Evolutionary conservation across 2,329 filamentous ascomycete genomes (phyloP), one percentile per base, ranked within the genome.

Genomic region (Pseudocercospora crystallina): DNA sequence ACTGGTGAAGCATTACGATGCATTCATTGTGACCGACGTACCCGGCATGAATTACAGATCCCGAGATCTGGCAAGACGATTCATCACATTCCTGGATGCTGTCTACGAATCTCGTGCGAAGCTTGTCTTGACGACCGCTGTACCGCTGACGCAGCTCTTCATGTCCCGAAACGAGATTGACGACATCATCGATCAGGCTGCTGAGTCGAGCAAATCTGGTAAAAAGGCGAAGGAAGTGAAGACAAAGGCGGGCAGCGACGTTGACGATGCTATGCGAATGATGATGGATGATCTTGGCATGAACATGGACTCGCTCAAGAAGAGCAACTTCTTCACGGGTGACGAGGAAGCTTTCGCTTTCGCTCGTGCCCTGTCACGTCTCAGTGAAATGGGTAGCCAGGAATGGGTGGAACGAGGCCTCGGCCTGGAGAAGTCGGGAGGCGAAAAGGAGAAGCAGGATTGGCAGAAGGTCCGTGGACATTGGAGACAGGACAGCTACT

Each of bases 311-410:
- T 85, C 88, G 71, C 77, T 99, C 62, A 95, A 95, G 75, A 85
- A 85, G 59, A 90, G 86, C 36, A 89, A 82, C 59, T 82, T 97
- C 34, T 99, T 99, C 70, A 88, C 86, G 1, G 94, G 94, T 35
- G 94, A 96, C 51, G 94, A 99, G 74, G 94, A 99, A 73, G 82
- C 90, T 0, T 99, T 99, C 74, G 94, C 94, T 0, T 99, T 99
- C 76, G 90, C 90, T 17, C 78, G 94, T 47, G 94, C 94, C 1
- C 70, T 97, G 61, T 91, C 86, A 47, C 77, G 94, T 49, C 73
- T 99, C 54, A 86, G 79, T 47, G 90, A 97, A 72, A 99, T 99
- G 94, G 89, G 90, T 14, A 94, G 89, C 68, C 83, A 84, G 69
- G 87, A 96, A 69, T 99, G 94, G 94, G 88, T 97, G 2, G 92